phyloP scores from a whole-genome alignment of 1,139 yeast genomes.

The Pneumocystis oryctolagi region DNA sequence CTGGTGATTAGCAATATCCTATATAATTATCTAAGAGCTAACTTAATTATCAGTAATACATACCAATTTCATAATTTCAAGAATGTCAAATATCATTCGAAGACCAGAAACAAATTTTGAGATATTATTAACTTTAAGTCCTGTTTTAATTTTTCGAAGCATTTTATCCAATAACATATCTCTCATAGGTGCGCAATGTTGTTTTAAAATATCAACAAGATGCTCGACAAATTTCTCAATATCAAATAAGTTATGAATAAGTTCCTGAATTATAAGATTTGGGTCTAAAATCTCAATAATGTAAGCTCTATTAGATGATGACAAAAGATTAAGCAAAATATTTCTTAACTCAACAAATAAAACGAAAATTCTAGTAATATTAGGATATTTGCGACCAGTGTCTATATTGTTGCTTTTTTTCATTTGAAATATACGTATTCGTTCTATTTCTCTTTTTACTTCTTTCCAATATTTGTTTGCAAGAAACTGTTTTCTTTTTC shows the following conservation, averaged over 20 bases:
- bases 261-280: conserved; percentile 61
- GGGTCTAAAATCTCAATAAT: conserved; percentile 67
- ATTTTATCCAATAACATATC: conserved; percentile 80
- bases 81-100: conserved; percentile 61
- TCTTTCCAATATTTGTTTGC: conserved; percentile 65
- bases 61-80: conserved; percentile 80
- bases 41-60: not conserved
- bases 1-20: conserved; percentile 79
- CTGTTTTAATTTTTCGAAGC: conserved; percentile 40
- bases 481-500: conserved; percentile 56
- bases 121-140: conserved; percentile 39
- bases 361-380: conserved; percentile 15
- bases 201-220: conserved; percentile 56
- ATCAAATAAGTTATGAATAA: conserved; percentile 52
- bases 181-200: conserved; percentile 92
- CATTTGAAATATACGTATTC: conserved; percentile 3
- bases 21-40: conserved; percentile 22
- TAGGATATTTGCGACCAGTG: conserved; percentile 27
- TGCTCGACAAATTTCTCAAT: conserved; percentile 55
- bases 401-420: conserved; percentile 30
- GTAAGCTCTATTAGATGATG: conserved; percentile 56
- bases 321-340: conserved; percentile 58
- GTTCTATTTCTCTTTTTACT: conserved; percentile 15
- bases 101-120: conserved; percentile 61
- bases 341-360: conserved; percentile 66